These are phyloP conservation scores for Camelina neglecta DNA, from an alignment of 345 rosid genomes.

Conservation along the genomic window DNA sequence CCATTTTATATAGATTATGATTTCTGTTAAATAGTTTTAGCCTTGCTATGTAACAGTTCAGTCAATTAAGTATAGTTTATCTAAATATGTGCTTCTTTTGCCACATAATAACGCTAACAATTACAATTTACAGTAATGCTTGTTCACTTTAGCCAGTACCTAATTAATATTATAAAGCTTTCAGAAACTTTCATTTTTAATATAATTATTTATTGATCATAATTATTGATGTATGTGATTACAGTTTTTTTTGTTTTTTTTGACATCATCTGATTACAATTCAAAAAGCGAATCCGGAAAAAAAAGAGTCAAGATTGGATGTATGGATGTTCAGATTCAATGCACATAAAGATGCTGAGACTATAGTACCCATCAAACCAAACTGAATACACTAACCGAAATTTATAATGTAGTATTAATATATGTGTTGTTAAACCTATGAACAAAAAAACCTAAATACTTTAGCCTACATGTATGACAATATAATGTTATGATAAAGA, in stretches of 20 bases:
- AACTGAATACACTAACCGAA: neutral
- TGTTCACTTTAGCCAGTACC: neutral
- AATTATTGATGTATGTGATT: slow-evolving; percentile 14
- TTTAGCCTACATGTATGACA: neutral
- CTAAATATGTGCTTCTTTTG: neutral
- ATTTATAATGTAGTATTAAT: neutral
- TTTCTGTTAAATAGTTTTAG: too few relatives aligned
- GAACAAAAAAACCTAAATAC: neutral
- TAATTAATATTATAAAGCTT: neutral
- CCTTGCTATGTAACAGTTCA: neutral
- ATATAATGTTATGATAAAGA: neutral
- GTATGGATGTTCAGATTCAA: slow-evolving; percentile 30
- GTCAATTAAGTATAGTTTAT: neutral
- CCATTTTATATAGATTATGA: neutral
- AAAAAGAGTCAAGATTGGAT: slow-evolving; percentile 25
- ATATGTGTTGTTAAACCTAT: slow-evolving; percentile 7
- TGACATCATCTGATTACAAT: slow-evolving; percentile 7
- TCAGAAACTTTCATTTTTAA: neutral
- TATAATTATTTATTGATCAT: neutral
- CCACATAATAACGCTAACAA: too few relatives aligned
- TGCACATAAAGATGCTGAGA: slow-evolving; percentile 23
- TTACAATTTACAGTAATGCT: neutral
- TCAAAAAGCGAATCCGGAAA: slow-evolving; percentile 16
- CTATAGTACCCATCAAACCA: slow-evolving; percentile 2
- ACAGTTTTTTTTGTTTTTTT: neutral